A percentile compares a stretch with the other conserved stretches of the same genome.
phyloP scores from a whole-genome alignment of 2,329 filamentous ascomycete genomes.

The Fusarium sp. region DNA sequence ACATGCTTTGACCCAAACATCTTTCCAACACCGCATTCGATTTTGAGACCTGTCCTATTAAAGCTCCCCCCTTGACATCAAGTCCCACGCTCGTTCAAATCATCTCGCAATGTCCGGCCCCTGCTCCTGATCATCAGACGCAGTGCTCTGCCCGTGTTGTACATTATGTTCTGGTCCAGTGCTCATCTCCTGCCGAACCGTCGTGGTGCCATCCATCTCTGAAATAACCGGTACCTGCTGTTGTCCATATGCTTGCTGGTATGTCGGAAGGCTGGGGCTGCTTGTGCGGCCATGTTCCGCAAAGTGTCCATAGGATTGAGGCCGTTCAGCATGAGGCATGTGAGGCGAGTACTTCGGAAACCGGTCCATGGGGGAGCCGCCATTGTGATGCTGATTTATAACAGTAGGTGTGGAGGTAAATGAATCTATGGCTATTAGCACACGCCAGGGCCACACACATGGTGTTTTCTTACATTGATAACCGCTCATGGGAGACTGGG shows the following conservation, averaged over 20 bases:
- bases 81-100: neutral
- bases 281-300: conserved; percentile 25
- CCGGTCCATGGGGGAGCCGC: conserved; percentile 30
- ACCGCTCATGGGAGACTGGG: conserved; percentile 36
- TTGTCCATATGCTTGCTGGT: conserved; percentile 19
- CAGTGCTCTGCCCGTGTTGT: neutral
- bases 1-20: neutral
- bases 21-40: neutral
- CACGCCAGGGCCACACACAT: accelerated
- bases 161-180: conserved; percentile 30
- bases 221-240: conserved; percentile 29
- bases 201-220: conserved; percentile 39
- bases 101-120: conserved; percentile 12
- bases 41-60: neutral
- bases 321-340: conserved; percentile 26
- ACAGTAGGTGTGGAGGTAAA: conserved; percentile 25
- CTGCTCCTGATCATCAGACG: conserved; percentile 4
- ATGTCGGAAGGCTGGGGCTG: conserved; percentile 22
- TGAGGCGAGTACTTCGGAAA: conserved; percentile 36
- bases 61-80: neutral
- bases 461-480: conserved; percentile 35
- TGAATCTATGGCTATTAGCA: conserved; percentile 31
- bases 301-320: conserved; percentile 28
- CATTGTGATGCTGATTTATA: conserved; percentile 22
- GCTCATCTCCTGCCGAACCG: conserved; percentile 34